phyloP scores from a whole-genome alignment of 352 stramenopile species.

The Globisporangium splendens region DNA sequence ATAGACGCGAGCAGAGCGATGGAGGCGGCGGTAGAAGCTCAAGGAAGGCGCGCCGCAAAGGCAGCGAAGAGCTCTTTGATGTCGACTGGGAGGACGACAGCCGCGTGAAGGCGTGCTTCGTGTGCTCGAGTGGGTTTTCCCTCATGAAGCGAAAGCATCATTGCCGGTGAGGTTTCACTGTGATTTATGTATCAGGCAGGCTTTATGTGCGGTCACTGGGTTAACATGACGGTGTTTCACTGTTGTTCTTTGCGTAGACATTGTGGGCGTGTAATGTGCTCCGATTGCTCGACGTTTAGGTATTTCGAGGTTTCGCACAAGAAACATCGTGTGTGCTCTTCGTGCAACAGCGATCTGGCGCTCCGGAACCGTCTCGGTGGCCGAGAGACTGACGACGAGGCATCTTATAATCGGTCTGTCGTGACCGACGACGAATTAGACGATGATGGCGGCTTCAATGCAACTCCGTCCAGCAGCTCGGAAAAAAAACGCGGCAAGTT shows the following conservation, averaged over 20 bases:
- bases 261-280: slow-evolving; percentile 74
- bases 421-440: background rate
- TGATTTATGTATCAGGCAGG: no score
- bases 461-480: background rate
- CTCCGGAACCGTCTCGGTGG: slow-evolving; percentile 6
- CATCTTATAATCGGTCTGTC: slow-evolving; percentile 1
- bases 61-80: slow-evolving; percentile 61
- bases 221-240: no score
- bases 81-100: slow-evolving; percentile 60
- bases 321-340: slow-evolving; percentile 64
- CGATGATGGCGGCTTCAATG: background rate
- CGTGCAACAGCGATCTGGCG: slow-evolving; percentile 32
- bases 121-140: slow-evolving; percentile 63
- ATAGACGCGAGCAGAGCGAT: slow-evolving; percentile 1
- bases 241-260: slow-evolving; percentile 21
- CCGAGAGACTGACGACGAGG: background rate
- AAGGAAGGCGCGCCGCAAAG: slow-evolving; percentile 22
- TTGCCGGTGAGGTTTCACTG: slow-evolving; percentile 36
- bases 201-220: no score
- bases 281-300: slow-evolving; percentile 67
- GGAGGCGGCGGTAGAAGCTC: slow-evolving; percentile 18
- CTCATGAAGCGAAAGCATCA: slow-evolving; percentile 73
- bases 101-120: slow-evolving; percentile 34
- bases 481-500: slow-evolving; percentile 9
- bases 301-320: slow-evolving; percentile 52